Evolutionary conservation across 2,329 filamentous ascomycete species (phyloP).

Genomic region (Berkeleyomyces basicola): DNA sequence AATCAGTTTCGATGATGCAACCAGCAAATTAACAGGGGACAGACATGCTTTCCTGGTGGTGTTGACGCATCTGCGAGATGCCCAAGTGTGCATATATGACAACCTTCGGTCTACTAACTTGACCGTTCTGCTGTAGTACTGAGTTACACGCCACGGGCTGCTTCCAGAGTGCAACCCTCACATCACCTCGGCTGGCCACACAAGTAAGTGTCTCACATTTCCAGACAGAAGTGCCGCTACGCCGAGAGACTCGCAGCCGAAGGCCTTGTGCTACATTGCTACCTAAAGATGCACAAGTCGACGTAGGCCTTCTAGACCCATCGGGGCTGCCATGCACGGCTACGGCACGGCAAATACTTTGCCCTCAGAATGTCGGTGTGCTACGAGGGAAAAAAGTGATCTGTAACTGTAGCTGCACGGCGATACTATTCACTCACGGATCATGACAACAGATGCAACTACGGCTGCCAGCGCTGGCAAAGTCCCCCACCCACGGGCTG

Average conservation of each 20-base stretch:
- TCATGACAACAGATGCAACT: not conserved
- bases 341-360: not conserved
- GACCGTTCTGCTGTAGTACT: too few species aligned
- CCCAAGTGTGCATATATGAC: not conserved
- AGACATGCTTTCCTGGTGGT: not conserved
- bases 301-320: not conserved
- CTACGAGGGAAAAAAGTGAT: not conserved
- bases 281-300: not conserved
- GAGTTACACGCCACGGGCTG: too few species aligned
- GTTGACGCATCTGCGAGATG: not conserved
- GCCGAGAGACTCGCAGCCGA: not conserved
- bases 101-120: too few species aligned
- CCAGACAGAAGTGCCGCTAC: not conserved
- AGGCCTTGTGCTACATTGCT: not conserved
- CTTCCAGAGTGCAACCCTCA: not conserved
- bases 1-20: not conserved
- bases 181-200: not conserved
- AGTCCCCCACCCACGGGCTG: not conserved
- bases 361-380: not conserved
- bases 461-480: not conserved
- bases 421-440: not conserved
- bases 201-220: not conserved
- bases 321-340: not conserved
- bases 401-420: not conserved
- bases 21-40: not conserved